Evolutionary conservation across 768 basidiomycete species (phyloP), one percentile per base, ranked within the genome.

Genomic region (Xerocomellus dryophilus): DNA sequence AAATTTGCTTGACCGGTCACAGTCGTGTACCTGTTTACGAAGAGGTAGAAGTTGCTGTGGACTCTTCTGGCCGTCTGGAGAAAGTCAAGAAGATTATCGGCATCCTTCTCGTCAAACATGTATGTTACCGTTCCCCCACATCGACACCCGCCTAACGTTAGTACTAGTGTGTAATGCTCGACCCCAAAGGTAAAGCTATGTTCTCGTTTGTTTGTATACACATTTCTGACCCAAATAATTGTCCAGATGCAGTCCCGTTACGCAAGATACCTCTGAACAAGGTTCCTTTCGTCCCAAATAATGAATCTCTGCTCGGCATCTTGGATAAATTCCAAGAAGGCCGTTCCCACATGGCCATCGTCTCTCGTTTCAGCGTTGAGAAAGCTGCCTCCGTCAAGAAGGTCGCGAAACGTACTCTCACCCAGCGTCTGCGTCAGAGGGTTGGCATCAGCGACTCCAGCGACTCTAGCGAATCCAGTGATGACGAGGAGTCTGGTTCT

Each of bases 321-420:
- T 77, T 95, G 31, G 92, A 94, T 68, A 86, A 78, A 56, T 95
- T 95, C 69, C 92, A 94, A 68, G 91, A 93, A 64, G 93, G 91
- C 5, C 79, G 90, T 29, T 90, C 88, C 39, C 93, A 96, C 66
- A 94, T 96, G 82, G 93, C 93, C 20, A 88, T 95, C 60, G 90
- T 94, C 49, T 85, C 84, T 57, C 82, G 90, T 42, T 82, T 88
- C 60, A 87, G 84, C 48, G 78, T 78, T 12, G 83, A 86, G 53
- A 86, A 84, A 69, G 88, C 88, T 17, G 78, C 82, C n/a, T 85
- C 84, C 47, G 84, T 93, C 51, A 93, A 92, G 79, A 81, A 89
- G 59, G 88, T 84, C 5, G 90, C 90, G 39, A 93, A 92, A 65
- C 80, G 81, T 45, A 85, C 88, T 6, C 75, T 94, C 31, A 88